A percentile compares a stretch with the other conserved stretches of the same genome.
Conservation (phyloP, 768 basidiomycete species). For the Panaeolus cyanescens region DNA sequence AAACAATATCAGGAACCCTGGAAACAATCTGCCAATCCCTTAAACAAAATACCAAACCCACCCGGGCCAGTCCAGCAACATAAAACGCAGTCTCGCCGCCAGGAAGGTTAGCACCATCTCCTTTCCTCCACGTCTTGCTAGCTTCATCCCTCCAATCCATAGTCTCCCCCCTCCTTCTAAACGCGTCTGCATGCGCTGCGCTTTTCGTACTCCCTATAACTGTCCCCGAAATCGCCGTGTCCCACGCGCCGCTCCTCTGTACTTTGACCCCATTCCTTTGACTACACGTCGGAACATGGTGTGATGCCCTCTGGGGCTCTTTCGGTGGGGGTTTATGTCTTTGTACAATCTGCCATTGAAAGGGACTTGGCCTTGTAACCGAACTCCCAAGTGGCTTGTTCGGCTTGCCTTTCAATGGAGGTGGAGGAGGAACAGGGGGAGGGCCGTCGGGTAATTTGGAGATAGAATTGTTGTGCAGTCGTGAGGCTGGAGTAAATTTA, state of each 20-base stretch:
- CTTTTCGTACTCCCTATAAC: neutral
- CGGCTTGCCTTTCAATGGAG: constrained; percentile 27
- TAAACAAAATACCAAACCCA: constrained; percentile 27
- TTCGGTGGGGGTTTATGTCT: constrained; percentile 32
- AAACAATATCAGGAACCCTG: neutral
- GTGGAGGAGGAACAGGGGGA: constrained; percentile 40
- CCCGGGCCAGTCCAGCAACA: constrained; percentile 77
- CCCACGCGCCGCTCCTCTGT: constrained; percentile 36
- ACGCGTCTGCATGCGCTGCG: constrained; percentile 43
- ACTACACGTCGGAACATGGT: constrained; percentile 57
- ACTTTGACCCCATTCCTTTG: constrained; percentile 39
- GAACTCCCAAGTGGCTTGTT: constrained; percentile 31
- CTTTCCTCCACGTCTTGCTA: constrained; percentile 67
- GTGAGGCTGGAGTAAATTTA: neutral
- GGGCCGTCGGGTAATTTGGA: constrained; percentile 28
- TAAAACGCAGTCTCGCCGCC: constrained; percentile 77
- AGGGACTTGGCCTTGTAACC: constrained; percentile 32
- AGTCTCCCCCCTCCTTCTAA: constrained; percentile 40
- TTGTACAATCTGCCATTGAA: constrained; percentile 62
- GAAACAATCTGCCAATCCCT: neutral
- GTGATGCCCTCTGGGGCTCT: constrained; percentile 43
- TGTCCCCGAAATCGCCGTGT: constrained; percentile 23
- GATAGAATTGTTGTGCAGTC: neutral
- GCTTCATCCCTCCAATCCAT: constrained; percentile 63
- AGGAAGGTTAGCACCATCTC: constrained; percentile 48